phyloP scores from a whole-genome alignment of 2,329 filamentous ascomycete genomes.

The Calonectria pseudoturangicola region DNA sequence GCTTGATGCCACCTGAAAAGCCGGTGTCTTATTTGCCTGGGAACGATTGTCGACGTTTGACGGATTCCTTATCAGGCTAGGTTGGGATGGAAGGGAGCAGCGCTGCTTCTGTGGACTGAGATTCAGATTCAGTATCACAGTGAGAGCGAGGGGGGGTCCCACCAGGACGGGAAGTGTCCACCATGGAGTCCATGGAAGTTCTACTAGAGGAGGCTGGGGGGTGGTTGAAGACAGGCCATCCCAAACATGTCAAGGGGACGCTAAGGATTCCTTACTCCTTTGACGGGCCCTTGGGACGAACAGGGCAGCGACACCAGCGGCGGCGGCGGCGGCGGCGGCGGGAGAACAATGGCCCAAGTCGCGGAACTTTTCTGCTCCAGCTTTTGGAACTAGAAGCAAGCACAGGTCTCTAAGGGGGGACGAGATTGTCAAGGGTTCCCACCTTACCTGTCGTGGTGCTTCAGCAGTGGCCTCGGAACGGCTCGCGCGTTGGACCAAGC shows the following conservation, averaged over 20 bases:
- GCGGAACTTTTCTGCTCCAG: slow-evolving; percentile 1
- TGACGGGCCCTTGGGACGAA: slow-evolving; percentile 16
- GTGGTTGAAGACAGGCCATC: neutral
- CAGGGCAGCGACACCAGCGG: neutral
- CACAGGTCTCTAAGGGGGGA: neutral
- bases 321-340: neutral
- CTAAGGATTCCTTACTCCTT: slow-evolving; percentile 14
- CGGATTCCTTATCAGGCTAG: slow-evolving; percentile 17
- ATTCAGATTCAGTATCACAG: neutral
- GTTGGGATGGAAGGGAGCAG: neutral
- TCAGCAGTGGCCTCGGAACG: neutral
- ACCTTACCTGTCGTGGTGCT: neutral
- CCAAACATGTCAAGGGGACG: slow-evolving; percentile 11
- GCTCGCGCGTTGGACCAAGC: neutral
- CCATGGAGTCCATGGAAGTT: neutral
- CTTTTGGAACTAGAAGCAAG: neutral
- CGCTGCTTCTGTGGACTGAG: slow-evolving; percentile 4
- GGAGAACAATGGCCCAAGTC: neutral
- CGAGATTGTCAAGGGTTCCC: slow-evolving; percentile 5
- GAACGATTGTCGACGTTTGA: slow-evolving; percentile 20
- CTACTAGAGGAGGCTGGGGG: neutral
- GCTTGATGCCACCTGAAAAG: neutral
- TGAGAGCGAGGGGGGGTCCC: slow-evolving; percentile 17
- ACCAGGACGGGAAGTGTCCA: slow-evolving; percentile 28
- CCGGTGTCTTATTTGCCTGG: slow-evolving; percentile 12